Base-by-base conservation (phyloP, 2,329 filamentous ascomycete genomes). In the Fusarium pseudoanthophilum region DNA sequence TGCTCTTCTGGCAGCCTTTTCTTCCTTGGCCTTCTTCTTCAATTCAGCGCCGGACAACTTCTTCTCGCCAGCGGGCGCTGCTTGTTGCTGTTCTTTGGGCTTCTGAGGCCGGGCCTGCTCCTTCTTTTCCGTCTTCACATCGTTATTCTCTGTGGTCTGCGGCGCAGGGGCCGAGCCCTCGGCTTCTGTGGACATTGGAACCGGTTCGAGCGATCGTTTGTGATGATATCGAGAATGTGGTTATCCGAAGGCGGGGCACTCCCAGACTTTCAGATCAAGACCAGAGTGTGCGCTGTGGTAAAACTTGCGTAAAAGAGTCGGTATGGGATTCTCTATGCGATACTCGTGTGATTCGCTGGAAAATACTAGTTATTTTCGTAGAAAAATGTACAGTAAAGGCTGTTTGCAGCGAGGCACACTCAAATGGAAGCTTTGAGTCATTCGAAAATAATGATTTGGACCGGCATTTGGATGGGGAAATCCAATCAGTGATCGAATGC, bases 21-120 rank as follows among this genome's bases (percentile, higher is more conserved):
- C 95, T 37, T 94, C 95, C 82, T 97, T 95, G 70, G 92, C 92
- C 80, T 90, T 91, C 78, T 95, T 95, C 84, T 98, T 98, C 78
- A 97, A 80, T 82, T 97, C 93, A 26, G 94, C 94, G 40, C 88
- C 88, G 4, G 92, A 90, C 37, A 93, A 85, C 80, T 93, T 93
- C 77, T 85, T 85, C 64, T 84, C 84, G 62, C 78, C 80, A 26
- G 66, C 52, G n/a, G 68, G 53, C 45, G 71, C 73, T 16, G 77
- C 66, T 61, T 55, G 62, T 63, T 75, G 66, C 56, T 67, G 76
- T 64, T 76, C 45, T 76, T n/a, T 80, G 53, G 69, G 21, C 37
- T 78, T n/a, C 40, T 78, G 74, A 26, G 66, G 48, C 49, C 79
- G 76, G 52, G 60, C 51, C 62, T 75, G 72, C 37, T 76, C 67